phyloP scores from a whole-genome alignment of 2,329 filamentous ascomycete genomes.

The Clathrospora elynae region DNA sequence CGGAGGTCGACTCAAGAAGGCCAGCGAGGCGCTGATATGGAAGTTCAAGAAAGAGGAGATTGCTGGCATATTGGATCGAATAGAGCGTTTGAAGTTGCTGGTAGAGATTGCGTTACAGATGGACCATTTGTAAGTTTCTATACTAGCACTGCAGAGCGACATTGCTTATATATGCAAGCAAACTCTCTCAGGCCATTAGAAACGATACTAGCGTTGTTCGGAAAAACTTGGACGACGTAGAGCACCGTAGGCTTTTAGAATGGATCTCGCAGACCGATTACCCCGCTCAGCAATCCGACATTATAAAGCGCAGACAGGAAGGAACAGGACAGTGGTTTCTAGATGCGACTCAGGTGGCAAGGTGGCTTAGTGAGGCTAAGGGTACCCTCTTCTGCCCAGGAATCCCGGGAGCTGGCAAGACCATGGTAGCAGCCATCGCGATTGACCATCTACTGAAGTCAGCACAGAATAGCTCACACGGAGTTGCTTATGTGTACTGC shows the following conservation, averaged over 20 bases:
- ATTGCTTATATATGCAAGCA: conserved; percentile 14
- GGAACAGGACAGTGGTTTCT: conserved; percentile 57
- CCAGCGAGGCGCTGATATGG: conserved; percentile 15
- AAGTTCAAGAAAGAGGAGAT: conserved; percentile 25
- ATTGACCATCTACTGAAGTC: conserved; percentile 48
- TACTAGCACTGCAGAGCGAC: not conserved
- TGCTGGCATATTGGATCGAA: conserved; percentile 19
- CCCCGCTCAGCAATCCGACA: conserved; percentile 49
- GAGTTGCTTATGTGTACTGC: conserved; percentile 57
- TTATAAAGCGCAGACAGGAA: conserved; percentile 44
- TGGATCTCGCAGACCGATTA: conserved; percentile 52
- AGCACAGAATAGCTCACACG: conserved; percentile 33
- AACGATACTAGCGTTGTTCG: conserved; percentile 9
- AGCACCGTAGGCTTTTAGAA: conserved; percentile 1
- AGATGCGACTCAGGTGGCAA: conserved; percentile 32
- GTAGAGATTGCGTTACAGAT: conserved; percentile 23
- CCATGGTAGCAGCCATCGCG: conserved; percentile 51
- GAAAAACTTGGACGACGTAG: conserved; percentile 1
- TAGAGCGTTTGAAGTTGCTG: conserved; percentile 26
- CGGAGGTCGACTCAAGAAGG: conserved; percentile 13
- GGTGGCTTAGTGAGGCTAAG: conserved; percentile 10
- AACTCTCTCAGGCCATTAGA: conserved; percentile 20
- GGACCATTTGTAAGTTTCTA: conserved; percentile 27
- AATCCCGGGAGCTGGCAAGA: conserved; percentile 58
- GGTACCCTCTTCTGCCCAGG: conserved; percentile 55